Percentiles rank a stretch among this genome's conserved stretches.
These are phyloP conservation scores for Umbelopsis ramanniana DNA, from an alignment of 192 early-diverging fungal genomes.

Conservation along the genomic window DNA sequence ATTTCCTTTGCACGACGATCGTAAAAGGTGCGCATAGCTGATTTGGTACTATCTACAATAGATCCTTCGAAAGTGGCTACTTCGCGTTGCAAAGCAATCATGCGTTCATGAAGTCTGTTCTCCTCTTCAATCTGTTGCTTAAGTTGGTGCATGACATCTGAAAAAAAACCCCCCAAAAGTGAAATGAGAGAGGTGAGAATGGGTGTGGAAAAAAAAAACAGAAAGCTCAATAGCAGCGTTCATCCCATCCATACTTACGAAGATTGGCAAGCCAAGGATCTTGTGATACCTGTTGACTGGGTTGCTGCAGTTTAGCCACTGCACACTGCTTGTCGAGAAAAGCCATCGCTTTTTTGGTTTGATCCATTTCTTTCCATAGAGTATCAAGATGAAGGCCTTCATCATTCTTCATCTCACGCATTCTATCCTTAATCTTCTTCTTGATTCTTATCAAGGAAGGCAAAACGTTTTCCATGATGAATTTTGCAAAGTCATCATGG, in stretches of 20 bases:
- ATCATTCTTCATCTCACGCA: slow-evolving; percentile 43
- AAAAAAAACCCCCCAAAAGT: neutral
- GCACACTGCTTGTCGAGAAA: slow-evolving; percentile 39
- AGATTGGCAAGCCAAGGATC: slow-evolving; percentile 46
- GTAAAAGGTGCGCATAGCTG: slow-evolving; percentile 28
- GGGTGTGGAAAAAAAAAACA: slow-evolving; percentile 9
- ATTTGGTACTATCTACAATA: slow-evolving; percentile 25
- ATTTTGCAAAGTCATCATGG: slow-evolving; percentile 40
- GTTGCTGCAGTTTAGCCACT: slow-evolving; percentile 33
- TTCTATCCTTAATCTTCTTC: slow-evolving; percentile 49
- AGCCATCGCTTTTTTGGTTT: slow-evolving; percentile 43
- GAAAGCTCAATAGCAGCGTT: too few relatives aligned
- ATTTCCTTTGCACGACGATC: slow-evolving; percentile 32
- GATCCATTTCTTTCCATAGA: slow-evolving; percentile 47
- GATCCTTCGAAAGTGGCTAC: slow-evolving; percentile 30
- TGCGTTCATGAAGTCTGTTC: slow-evolving; percentile 36
- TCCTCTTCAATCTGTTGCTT: slow-evolving; percentile 44
- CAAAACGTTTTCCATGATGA: slow-evolving; percentile 41
- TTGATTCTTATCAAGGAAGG: slow-evolving; percentile 41
- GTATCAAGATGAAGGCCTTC: slow-evolving; percentile 38
- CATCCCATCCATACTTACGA: too few relatives aligned
- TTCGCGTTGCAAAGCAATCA: slow-evolving; percentile 37
- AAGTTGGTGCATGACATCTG: slow-evolving; percentile 40
- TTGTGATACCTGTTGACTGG: slow-evolving; percentile 27
- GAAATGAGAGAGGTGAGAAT: neutral